phyloP scores from a whole-genome alignment of 192 early-diverging fungal species.

The Coemansia nantahalensis region DNA sequence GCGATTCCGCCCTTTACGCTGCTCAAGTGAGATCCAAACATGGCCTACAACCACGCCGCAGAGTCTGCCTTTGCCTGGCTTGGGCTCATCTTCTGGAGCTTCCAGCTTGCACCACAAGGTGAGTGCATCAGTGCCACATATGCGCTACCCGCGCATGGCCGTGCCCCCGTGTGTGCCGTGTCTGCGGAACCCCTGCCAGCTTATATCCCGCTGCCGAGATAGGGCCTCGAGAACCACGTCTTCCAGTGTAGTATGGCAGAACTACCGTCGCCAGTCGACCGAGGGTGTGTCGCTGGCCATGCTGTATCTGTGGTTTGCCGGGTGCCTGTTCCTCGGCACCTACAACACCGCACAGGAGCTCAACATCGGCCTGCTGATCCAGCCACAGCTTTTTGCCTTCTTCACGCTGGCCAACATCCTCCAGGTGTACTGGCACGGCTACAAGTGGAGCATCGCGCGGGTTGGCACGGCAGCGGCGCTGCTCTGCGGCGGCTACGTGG shows the following conservation, averaged over 20 bases:
- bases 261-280: slow-evolving; percentile 45
- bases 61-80: slow-evolving; percentile 46
- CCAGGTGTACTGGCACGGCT: slow-evolving; percentile 44
- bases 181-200: no score
- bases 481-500: no score
- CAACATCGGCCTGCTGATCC: slow-evolving; percentile 44
- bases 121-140: slow-evolving; percentile 21
- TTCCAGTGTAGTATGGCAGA: slow-evolving; percentile 46
- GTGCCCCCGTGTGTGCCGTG: no score
- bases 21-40: no score
- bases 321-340: slow-evolving; percentile 45
- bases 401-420: slow-evolving; percentile 47
- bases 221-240: no score
- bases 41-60: slow-evolving; percentile 46
- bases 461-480: background rate
- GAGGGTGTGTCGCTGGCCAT: slow-evolving; percentile 43
- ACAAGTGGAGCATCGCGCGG: slow-evolving; percentile 14
- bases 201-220: no score
- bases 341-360: slow-evolving; percentile 36
- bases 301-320: slow-evolving; percentile 49
- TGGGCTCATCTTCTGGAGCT: slow-evolving; percentile 49
- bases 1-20: no score
- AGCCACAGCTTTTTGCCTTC: slow-evolving; percentile 48
- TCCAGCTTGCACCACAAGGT: slow-evolving; percentile 54
- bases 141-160: background rate